phyloP scores from a whole-genome alignment of 2,329 filamentous ascomycete genomes.

The Aureobasidium mangrovei region DNA sequence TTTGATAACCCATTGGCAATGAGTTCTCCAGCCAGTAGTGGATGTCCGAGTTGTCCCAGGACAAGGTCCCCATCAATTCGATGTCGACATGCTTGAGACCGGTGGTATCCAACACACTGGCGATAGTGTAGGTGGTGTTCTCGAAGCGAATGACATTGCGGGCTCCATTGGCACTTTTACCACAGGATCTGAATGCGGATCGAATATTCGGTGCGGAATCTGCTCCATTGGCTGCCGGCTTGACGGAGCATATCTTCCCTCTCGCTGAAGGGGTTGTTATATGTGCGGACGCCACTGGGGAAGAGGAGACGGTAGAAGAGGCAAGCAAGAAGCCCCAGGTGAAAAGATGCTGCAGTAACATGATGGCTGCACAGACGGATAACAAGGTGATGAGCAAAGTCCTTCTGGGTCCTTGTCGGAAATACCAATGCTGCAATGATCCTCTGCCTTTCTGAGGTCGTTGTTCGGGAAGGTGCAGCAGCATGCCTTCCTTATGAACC shows the following conservation, averaged over 20 bases:
- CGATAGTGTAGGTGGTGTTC: constrained; percentile 41
- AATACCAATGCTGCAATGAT: not conserved
- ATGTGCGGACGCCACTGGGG: not conserved
- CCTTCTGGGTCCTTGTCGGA: not conserved
- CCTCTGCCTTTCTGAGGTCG: not conserved
- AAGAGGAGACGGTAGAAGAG: no score
- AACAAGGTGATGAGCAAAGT: not conserved
- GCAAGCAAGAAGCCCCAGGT: not conserved
- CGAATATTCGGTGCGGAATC: constrained; percentile 30
- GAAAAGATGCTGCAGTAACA: not conserved
- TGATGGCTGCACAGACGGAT: not conserved
- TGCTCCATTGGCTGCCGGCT: not conserved
- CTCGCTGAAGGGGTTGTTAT: not conserved
- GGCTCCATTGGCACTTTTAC: constrained; percentile 27
- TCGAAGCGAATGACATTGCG: constrained; percentile 44
- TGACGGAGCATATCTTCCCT: not conserved
- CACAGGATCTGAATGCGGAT: constrained; percentile 41
- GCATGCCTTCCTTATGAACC: not conserved
- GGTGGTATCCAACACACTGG: constrained; percentile 42
- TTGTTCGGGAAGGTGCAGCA: not conserved
- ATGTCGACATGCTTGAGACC: constrained; percentile 40
- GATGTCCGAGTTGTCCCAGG: constrained; percentile 35
- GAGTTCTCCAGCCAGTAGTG: constrained; percentile 46
- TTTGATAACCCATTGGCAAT: constrained; percentile 46
- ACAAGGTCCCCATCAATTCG: constrained; percentile 40